Percentiles rank a stretch among this genome's conserved stretches.
These are phyloP conservation scores for Boehmeria nivea DNA, from an alignment of 306 rosid species.

Conservation along the genomic window DNA sequence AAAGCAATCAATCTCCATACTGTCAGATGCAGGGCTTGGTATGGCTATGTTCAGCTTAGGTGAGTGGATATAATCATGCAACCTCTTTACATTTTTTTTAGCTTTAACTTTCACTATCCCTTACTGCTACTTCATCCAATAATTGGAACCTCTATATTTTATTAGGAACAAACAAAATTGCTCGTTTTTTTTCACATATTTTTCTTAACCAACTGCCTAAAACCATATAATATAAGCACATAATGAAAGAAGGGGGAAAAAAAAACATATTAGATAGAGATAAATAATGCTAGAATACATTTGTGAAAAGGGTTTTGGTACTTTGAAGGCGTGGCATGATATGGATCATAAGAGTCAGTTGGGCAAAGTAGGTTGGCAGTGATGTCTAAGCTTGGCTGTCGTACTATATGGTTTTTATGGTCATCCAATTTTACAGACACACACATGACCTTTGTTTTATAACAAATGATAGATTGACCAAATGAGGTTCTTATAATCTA, in stretches of 20 bases:
- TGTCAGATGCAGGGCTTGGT: conserved; percentile 97
- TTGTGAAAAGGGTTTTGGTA: no score
- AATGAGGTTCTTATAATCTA: conserved; percentile 21
- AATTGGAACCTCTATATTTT: conserved; percentile 1
- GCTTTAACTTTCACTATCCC: neutral
- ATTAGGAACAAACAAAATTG: neutral
- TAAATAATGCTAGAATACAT: no score
- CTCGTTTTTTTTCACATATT: neutral
- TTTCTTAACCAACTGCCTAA: neutral
- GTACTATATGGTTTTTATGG: no score
- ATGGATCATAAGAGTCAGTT: neutral
- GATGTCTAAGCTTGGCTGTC: conserved; percentile 1
- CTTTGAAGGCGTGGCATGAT: no score
- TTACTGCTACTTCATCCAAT: neutral
- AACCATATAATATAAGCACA: neutral
- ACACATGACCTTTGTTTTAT: neutral
- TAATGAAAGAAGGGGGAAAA: no score
- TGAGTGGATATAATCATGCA: conserved; percentile 13
- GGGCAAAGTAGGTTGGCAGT: conserved; percentile 8
- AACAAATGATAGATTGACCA: no score
- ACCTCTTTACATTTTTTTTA: neutral
- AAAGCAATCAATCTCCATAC: conserved; percentile 77
- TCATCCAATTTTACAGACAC: conserved; percentile 22
- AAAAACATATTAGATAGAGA: no score
- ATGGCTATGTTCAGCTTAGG: conserved; percentile 99